phyloP scores from a whole-genome alignment of 768 basidiomycete species.

The Dioszegia hungarica region DNA sequence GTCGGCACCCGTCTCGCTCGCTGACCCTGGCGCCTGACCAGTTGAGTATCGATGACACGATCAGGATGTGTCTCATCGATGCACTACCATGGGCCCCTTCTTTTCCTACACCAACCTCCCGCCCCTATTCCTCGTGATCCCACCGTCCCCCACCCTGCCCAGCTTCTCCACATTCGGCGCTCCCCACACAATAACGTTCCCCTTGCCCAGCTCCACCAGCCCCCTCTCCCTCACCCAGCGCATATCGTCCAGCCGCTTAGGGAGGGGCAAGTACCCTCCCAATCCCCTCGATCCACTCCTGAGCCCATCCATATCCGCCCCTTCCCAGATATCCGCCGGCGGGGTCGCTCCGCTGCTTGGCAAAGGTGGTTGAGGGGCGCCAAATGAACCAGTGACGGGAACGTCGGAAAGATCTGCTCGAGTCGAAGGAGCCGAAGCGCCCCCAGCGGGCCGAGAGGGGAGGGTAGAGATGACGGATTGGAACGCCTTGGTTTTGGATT shows the following conservation, averaged over 20 bases:
- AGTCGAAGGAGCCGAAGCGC: background rate
- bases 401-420: background rate
- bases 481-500: constrained; percentile 6
- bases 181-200: constrained; percentile 43
- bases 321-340: too few relatives aligned
- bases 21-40: background rate
- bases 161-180: constrained; percentile 37
- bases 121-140: constrained; percentile 9
- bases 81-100: background rate
- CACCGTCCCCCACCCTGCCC: constrained; percentile 20
- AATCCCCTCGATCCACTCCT: too few relatives aligned
- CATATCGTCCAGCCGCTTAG: constrained; percentile 24
- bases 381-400: background rate
- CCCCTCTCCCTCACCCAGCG: constrained; percentile 29
- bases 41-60: background rate
- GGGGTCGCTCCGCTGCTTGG: too few relatives aligned
- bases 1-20: too few relatives aligned
- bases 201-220: constrained; percentile 28
- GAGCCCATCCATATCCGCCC: too few relatives aligned
- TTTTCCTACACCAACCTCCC: constrained; percentile 8
- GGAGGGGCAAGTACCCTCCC: background rate
- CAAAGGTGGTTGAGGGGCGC: too few relatives aligned
- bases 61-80: background rate
- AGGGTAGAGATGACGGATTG: constrained; percentile 30
- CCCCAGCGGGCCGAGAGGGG: constrained; percentile 4